phyloP scores from a whole-genome alignment of 2,329 filamentous ascomycete species.

The Penicillium glabrum region DNA sequence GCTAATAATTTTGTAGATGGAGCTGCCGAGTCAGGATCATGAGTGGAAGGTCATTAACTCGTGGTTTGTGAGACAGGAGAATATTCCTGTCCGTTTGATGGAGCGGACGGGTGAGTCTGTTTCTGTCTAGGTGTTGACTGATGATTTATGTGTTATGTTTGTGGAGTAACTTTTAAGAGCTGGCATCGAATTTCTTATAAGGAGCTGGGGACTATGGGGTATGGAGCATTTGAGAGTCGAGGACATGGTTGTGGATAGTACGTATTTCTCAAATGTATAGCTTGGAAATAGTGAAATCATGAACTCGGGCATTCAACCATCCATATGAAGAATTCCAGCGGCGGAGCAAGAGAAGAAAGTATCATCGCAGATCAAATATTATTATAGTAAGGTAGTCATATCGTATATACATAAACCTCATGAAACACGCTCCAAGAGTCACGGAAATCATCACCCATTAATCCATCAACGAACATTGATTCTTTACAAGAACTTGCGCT shows the following conservation, averaged over 20 bases:
- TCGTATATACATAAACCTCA: background rate
- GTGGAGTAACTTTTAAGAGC: background rate
- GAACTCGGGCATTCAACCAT: background rate
- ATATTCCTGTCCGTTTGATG: slow-evolving; percentile 11
- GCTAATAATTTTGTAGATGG: slow-evolving; percentile 26
- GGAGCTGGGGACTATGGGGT: background rate
- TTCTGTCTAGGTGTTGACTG: background rate
- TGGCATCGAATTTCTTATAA: background rate
- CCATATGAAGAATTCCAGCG: background rate
- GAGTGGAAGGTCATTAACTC: slow-evolving; percentile 43
- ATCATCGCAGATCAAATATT: background rate
- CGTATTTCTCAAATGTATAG: too few relatives aligned
- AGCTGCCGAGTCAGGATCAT: slow-evolving; percentile 34
- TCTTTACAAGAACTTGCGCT: slow-evolving; percentile 27
- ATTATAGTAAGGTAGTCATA: background rate
- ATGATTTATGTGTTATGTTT: background rate
- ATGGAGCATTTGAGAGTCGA: background rate
- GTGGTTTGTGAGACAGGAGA: slow-evolving; percentile 42
- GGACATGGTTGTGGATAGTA: background rate
- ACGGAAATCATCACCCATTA: background rate
- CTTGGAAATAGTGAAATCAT: background rate
- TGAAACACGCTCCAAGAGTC: background rate
- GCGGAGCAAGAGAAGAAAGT: background rate
- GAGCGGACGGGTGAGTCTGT: background rate
- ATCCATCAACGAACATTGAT: background rate